Evolutionary conservation across 2,329 filamentous ascomycete genomes (phyloP).

Genomic region (Botrytis galanthina): DNA sequence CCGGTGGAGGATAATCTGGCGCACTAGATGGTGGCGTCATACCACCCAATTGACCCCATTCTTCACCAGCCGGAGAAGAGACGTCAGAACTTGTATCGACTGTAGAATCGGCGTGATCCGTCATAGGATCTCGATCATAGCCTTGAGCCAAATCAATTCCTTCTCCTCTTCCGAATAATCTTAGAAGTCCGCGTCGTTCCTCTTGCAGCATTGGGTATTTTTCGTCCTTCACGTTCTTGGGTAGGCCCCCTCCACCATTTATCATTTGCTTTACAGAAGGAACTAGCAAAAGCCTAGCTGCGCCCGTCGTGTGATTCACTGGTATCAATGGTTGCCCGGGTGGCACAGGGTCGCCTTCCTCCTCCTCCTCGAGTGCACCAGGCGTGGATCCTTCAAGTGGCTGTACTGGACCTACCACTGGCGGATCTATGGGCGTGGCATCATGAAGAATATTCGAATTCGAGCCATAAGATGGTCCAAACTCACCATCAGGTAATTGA

Average conservation of each 20-base stretch:
- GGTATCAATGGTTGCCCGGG: constrained; percentile 70
- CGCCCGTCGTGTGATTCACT: constrained; percentile 85
- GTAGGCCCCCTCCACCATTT: constrained; percentile 46
- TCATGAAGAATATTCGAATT: constrained; percentile 2
- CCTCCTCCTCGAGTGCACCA: constrained; percentile 40
- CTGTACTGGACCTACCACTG: not conserved
- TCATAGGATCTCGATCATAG: constrained; percentile 36
- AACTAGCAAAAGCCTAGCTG: constrained; percentile 76
- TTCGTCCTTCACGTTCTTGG: constrained; percentile 52
- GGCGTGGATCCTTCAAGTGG: constrained; percentile 12
- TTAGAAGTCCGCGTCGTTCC: constrained; percentile 68
- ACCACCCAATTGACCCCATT: constrained; percentile 57
- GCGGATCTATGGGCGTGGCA: not conserved
- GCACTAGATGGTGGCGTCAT: constrained; percentile 32
- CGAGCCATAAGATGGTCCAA: not conserved
- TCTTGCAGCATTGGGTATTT: constrained; percentile 78
- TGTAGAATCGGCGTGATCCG: constrained; percentile 45
- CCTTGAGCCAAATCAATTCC: constrained; percentile 59
- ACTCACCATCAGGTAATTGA: not conserved
- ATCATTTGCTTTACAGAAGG: constrained; percentile 61
- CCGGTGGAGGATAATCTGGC: constrained; percentile 11
- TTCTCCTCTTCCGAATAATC: constrained; percentile 77
- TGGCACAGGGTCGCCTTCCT: constrained; percentile 46
- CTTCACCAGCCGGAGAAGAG: constrained; percentile 53
- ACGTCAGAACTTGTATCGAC: constrained; percentile 47